These are phyloP conservation scores for Lizonia empirigonia DNA, from an alignment of 2,329 filamentous ascomycete genomes.

Conservation along the genomic window DNA sequence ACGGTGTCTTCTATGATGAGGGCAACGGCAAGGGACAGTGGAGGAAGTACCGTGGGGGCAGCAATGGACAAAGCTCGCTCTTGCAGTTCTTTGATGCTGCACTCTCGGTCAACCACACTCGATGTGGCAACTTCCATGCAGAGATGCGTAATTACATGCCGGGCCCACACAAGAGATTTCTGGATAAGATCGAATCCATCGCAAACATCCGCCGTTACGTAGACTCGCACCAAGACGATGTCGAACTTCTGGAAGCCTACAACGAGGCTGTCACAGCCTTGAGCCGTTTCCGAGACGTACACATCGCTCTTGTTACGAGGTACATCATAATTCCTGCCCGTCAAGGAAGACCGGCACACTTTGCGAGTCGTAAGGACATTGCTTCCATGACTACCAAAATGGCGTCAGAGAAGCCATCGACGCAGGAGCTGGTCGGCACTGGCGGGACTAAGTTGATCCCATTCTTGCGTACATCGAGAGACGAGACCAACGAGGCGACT, in stretches of 20 bases:
- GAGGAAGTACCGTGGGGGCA: constrained; percentile 59
- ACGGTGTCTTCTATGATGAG: constrained; percentile 60
- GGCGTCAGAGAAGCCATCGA: constrained; percentile 37
- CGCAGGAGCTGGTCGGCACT: constrained; percentile 54
- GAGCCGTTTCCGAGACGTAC: constrained; percentile 56
- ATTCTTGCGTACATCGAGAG: constrained; percentile 59
- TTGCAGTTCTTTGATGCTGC: constrained; percentile 61
- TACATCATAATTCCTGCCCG: constrained; percentile 57
- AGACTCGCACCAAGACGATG: constrained; percentile 39
- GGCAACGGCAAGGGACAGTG: constrained; percentile 56
- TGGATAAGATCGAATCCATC: constrained; percentile 53
- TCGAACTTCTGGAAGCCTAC: constrained; percentile 51
- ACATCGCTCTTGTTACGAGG: constrained; percentile 59
- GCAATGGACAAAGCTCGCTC: constrained; percentile 61
- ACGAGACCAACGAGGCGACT: constrained; percentile 55
- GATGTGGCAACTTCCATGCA: constrained; percentile 44
- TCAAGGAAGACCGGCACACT: constrained; percentile 28
- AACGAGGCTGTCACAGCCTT: constrained; percentile 55
- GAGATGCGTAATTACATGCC: constrained; percentile 64
- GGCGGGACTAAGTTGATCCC: constrained; percentile 61
- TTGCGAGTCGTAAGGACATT: constrained; percentile 46
- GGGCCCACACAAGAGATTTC: constrained; percentile 57
- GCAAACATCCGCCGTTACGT: constrained; percentile 56
- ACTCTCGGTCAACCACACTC: constrained; percentile 56
- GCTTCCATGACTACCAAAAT: constrained; percentile 54